phyloP scores from a whole-genome alignment of 768 basidiomycete species.

The Lepiota brunneoincarnata region DNA sequence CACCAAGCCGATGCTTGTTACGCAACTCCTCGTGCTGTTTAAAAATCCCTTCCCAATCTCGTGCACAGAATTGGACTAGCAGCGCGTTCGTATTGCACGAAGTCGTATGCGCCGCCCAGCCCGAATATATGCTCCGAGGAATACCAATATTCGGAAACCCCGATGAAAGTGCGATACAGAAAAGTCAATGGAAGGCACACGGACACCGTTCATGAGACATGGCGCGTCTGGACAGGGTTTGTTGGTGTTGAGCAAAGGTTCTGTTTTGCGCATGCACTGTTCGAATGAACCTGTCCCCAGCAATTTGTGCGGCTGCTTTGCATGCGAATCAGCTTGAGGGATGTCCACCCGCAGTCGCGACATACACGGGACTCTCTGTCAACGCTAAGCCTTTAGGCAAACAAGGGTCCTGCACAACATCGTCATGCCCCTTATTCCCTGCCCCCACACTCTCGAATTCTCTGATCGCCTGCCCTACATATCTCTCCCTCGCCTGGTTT shows the following conservation, averaged over 20 bases:
- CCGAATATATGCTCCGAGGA: constrained; percentile 97
- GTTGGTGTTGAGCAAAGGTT: constrained; percentile 80
- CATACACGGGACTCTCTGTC: constrained; percentile 51
- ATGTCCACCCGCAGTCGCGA: constrained; percentile 26
- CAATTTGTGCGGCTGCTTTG: constrained; percentile 56
- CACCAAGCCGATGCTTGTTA: constrained; percentile 44
- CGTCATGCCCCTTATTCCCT: constrained; percentile 24
- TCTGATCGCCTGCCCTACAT: constrained; percentile 67
- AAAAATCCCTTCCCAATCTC: constrained; percentile 77
- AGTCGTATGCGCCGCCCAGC: constrained; percentile 93
- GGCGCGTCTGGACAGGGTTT: constrained; percentile 80
- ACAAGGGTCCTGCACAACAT: constrained; percentile 80
- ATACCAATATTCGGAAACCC: constrained; percentile 99
- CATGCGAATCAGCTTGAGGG: constrained; percentile 27
- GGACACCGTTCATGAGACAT: constrained; percentile 92
- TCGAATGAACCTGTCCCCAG: constrained; percentile 90
- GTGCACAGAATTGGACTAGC: constrained; percentile 82
- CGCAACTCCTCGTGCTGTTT: constrained; percentile 59
- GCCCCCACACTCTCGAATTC: constrained; percentile 46
- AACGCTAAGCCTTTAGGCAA: constrained; percentile 75
- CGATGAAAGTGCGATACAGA: constrained; percentile 91
- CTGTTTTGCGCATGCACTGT: constrained; percentile 69
- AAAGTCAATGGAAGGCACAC: constrained; percentile 94
- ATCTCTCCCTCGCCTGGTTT: constrained; percentile 93
- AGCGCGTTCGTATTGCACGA: constrained; percentile 92